A percentile compares a stretch with the other conserved stretches of the same genome.
Conservation (phyloP, 1,284 basidiomycete genomes). For the Cryptococcus depauperatus region DNA sequence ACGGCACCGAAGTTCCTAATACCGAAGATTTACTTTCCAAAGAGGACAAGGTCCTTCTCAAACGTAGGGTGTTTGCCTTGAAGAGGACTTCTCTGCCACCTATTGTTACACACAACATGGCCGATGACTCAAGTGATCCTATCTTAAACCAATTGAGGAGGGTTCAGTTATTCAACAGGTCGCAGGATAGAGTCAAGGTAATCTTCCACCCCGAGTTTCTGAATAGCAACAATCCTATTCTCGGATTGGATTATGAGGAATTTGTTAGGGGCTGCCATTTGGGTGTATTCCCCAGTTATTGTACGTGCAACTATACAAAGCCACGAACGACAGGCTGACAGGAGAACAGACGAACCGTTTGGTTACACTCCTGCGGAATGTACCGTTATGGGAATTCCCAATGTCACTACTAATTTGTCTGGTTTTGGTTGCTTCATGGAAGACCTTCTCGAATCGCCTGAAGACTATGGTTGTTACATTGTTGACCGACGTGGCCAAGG, state of each 20-base stretch:
- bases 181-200: slow-evolving; percentile 82
- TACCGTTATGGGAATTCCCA: slow-evolving; percentile 88
- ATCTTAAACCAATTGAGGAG: slow-evolving; percentile 90
- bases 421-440: slow-evolving; percentile 99
- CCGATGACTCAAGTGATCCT: slow-evolving; percentile 82
- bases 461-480: slow-evolving; percentile 78
- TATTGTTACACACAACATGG: slow-evolving; percentile 96
- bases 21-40: slow-evolving; percentile 72
- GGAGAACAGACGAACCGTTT: slow-evolving; percentile 41
- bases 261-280: slow-evolving; percentile 96
- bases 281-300: slow-evolving; percentile 94
- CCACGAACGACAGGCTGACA: slow-evolving; percentile 10
- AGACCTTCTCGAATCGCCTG: slow-evolving; percentile 86
- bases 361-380: slow-evolving; percentile 54
- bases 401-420: slow-evolving; percentile 92
- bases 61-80: slow-evolving; percentile 91
- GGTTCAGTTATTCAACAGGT: slow-evolving; percentile 82
- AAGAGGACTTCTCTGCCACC: slow-evolving; percentile 89
- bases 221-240: slow-evolving; percentile 93
- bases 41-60: slow-evolving; percentile 91
- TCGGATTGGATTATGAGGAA: slow-evolving; percentile 96
- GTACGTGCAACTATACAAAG: slow-evolving; percentile 44
- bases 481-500: slow-evolving; percentile 84
- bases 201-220: slow-evolving; percentile 98
- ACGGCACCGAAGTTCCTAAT: slow-evolving; percentile 61